Conservation (phyloP, 208 protist genomes). For the Tritrichomonas musculus region DNA sequence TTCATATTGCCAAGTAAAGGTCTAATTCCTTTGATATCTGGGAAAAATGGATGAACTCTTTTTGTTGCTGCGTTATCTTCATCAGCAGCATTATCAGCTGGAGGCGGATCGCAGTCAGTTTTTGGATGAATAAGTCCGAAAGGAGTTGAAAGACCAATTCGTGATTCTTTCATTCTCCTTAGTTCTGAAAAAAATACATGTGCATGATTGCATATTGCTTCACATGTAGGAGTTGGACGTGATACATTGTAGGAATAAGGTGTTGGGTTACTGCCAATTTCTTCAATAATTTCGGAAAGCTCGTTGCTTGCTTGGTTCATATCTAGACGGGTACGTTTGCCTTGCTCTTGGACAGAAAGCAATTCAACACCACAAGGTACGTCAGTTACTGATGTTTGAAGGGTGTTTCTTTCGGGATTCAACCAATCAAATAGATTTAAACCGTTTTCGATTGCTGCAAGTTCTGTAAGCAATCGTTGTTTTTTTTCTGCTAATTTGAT, state of each 20-base stretch:
- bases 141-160: background rate
- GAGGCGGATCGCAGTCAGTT: background rate
- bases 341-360: background rate
- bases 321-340: background rate
- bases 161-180: too few species aligned
- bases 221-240: background rate
- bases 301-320: background rate
- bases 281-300: background rate
- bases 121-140: background rate
- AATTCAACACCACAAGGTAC: background rate
- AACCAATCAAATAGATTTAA: background rate
- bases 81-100: background rate
- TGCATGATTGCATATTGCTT: background rate
- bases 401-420: background rate
- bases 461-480: background rate
- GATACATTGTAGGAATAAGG: background rate
- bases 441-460: background rate
- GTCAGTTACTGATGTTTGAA: background rate
- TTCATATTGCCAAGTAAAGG: background rate
- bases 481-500: background rate
- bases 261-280: background rate
- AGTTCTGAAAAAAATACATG: background rate
- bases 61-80: background rate
- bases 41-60: slow-evolving; percentile 19
- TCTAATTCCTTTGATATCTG: background rate